Base-by-base conservation (phyloP, 2,329 filamentous ascomycete genomes). In the Botrytis deweyae region DNA sequence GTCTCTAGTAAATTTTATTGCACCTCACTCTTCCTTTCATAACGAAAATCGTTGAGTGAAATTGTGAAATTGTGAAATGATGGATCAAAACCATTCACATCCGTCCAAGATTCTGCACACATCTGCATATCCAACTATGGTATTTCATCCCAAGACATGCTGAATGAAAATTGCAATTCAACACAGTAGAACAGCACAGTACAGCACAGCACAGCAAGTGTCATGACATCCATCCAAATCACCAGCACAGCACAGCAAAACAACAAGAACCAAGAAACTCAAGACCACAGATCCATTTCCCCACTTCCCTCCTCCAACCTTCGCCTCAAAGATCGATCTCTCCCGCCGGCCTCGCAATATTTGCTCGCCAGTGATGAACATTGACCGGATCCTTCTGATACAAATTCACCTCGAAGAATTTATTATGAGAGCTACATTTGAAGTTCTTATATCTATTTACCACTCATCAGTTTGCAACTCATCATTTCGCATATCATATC, bases 351-450 rank as follows among this genome's bases (percentile, higher is more conserved):
- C 84, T 80, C 25, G 84, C 84, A 67, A 86, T 72, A 72, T 85
- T 83, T 3, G 79, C 78, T 38, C 84, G 81, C 84, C 85, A 86
- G 74, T 85, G 84, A 74, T 86, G 84, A 59, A 64, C 77, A 75
- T 85, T 86, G 42, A 83, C 74, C 0, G 84, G 83, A 76, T 86
- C 80, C 75, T 85, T 86, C 79, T 86, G 80, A 74, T 87, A 86
- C 1, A 86, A n/a, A 76, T 86, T 87, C 44, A 84, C 38, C 75
- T 87, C 85, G 75, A 86, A 86, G 79, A 86, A 87, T 75, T 82
- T 84, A 74, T 86, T 82, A 75, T 87, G 84, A 1, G 3, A 40
- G 1, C 71, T 74, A 72, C 85, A 86, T 70, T 81, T 84, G 80
- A 81, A 86, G 76, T 86, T 87, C 79, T 86, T 86, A 78, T 82